These are phyloP conservation scores for Populus trichocarpa DNA, from an alignment of 441 rosid genomes.

Conservation along the genomic window DNA sequence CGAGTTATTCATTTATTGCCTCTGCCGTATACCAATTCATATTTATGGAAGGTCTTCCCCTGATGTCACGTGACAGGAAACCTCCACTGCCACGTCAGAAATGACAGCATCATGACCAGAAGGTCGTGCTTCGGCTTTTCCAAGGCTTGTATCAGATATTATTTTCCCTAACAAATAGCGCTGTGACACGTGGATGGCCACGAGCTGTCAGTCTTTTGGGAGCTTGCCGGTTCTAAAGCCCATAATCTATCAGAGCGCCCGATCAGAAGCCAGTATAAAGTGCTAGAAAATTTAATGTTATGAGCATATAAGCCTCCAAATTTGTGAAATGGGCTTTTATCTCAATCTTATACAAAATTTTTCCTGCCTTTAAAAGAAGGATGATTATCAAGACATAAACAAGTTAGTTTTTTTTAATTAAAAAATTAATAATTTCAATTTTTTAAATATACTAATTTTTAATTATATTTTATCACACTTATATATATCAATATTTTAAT, in stretches of 20 bases:
- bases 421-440: too few species aligned
- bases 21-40: background rate
- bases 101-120: constrained; percentile 7
- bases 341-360: too few species aligned
- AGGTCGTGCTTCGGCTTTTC: background rate
- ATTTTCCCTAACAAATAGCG: background rate
- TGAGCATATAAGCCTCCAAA: background rate
- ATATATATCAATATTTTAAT: too few species aligned
- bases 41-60: background rate
- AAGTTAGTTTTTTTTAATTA: too few species aligned
- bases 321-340: too few species aligned
- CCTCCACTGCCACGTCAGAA: constrained; percentile 10
- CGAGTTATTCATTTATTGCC: background rate
- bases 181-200: background rate
- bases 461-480: too few species aligned
- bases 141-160: constrained; percentile 13
- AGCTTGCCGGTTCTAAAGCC: background rate
- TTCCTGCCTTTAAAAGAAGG: too few species aligned
- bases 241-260: background rate
- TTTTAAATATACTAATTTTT: too few species aligned
- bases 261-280: background rate
- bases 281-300: background rate
- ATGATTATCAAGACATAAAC: too few species aligned
- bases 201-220: background rate
- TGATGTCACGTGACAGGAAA: constrained; percentile 13